Evolutionary conservation across 2,329 filamentous ascomycete species (phyloP), one percentile per base, ranked within the genome.

Genomic region (Ambrosiella beaveri): DNA sequence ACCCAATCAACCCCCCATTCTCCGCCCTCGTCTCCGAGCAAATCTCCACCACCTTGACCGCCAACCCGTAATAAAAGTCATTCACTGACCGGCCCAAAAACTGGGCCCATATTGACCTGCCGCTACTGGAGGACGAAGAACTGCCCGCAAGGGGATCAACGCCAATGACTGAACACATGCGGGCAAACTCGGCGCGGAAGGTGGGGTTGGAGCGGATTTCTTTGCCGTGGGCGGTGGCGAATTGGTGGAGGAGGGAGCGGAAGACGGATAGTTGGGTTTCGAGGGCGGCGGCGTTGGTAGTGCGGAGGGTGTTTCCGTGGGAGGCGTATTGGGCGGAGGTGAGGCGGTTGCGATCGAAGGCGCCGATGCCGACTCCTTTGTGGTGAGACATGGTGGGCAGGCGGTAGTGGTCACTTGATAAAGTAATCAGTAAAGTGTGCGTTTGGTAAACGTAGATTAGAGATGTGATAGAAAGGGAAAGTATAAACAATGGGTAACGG

Each of bases 51-150:
- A 97, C 86, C 54, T 88, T 79, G n/a, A 97, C 91, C 1, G 89
- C 93, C 51, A 98, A 81, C 73, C 95, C 91, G 70, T 97, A 97
- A 73, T 97, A 98, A 68, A 98, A 98, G 70, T 98, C 93, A 68
- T 96, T 95, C 64, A 98, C 90, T 65, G 84, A 89, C 61, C 86
- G 81, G 37, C 93, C 93, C 17, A 97, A 77, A 62, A 97, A 80
- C 73, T 96, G 90, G 7, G 88, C 86, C 91, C 93, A 97, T 60
- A 96, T 82, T 60, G 85, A 93, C 15, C 80, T 80, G 15, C 72
- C 68, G 62, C 74, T 71, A 52, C 71, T 73, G 2, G 64, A 63
- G n/a, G 56, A 41, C 2, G 54, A 49, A 1, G 64, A 63, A 69
- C 68, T 72, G 62, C 68, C 69, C 37, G 89, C 88, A 15, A 98